Base-by-base conservation (phyloP, 371 early-diverging fungal genomes). In the Entomophthora muscae region DNA sequence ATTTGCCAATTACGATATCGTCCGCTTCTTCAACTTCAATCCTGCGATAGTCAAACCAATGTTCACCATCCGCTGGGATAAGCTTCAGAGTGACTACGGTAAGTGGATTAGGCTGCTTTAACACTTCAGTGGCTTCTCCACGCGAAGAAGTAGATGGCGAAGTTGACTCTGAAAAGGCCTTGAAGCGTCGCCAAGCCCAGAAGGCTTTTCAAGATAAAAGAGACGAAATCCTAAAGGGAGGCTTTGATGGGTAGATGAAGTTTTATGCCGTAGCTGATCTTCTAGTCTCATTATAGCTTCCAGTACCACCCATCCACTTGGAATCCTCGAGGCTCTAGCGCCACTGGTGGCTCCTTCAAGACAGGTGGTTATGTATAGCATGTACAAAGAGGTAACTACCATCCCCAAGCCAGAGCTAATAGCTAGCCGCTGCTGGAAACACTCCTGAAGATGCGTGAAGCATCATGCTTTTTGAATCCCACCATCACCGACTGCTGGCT, bases 401-500 rank as follows among this genome's bases (percentile, higher is more conserved):
- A 5, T 31, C 29, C 64, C 33, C 28, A 26, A n/a, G n/a, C n/a
- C 17, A 42, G 17, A 42, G 42, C 42, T 42, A 42, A 26, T 63
- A 53, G 2, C n/a, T 51, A 78, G 76, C 21, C 73, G 23, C 75
- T 95, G 32, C 53, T 88, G 10, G 78, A 80, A 31, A 74, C 87
- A 1, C 86, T 80, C 57, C 17, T 61, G 31, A 72, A 77, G 7
- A 80, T 93, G 80, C 80, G 89, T 33, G 72, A 73, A 56, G 81
- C 84, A 1, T 71, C 71, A 0, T 79, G 81, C 13, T 91, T 78
- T 63, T 64, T 95, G 32, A 86, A 89, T 56, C 83, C 86, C 12
- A 85, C 89, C 66, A 67, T 98, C 32, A 81, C 87, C 0, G 94
- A 94, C 68, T 88, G 88, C 66, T 91, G 88, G 85, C 68, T 93